These are phyloP conservation scores for Ceratocystis colombiana DNA, from an alignment of 2,329 filamentous ascomycete genomes.

Conservation along the genomic window DNA sequence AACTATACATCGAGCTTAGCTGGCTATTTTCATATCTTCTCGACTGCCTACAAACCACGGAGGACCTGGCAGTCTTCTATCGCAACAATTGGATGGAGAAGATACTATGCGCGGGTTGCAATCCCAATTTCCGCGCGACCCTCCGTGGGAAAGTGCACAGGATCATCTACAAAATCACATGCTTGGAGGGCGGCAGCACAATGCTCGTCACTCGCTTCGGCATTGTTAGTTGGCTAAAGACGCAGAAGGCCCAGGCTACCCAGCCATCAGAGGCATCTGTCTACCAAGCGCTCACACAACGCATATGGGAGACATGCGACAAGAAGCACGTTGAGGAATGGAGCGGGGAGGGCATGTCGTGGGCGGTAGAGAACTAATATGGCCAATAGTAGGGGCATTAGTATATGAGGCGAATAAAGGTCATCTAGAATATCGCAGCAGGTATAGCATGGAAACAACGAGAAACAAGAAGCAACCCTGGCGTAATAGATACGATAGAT, in stretches of 20 bases:
- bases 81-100: constrained; percentile 62
- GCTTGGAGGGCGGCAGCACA: constrained; percentile 61
- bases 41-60: constrained; percentile 50
- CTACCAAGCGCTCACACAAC: constrained; percentile 45
- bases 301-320: constrained; percentile 57
- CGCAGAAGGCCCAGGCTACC: constrained; percentile 17
- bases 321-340: constrained; percentile 34
- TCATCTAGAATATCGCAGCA: background rate
- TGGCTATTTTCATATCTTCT: constrained; percentile 67
- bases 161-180: constrained; percentile 57
- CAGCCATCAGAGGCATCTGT: constrained; percentile 46
- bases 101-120: constrained; percentile 57
- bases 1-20: constrained; percentile 59
- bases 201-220: constrained; percentile 72
- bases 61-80: constrained; percentile 52
- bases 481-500: background rate
- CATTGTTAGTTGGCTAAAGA: constrained; percentile 58
- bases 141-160: constrained; percentile 50
- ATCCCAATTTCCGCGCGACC: constrained; percentile 50
- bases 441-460: background rate
- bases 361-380: constrained; percentile 17
- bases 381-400: background rate
- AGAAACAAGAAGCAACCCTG: background rate
- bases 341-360: constrained; percentile 23
- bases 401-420: no score